phyloP scores from a whole-genome alignment of 805 yeast species.

The Torulaspora maleeae region DNA sequence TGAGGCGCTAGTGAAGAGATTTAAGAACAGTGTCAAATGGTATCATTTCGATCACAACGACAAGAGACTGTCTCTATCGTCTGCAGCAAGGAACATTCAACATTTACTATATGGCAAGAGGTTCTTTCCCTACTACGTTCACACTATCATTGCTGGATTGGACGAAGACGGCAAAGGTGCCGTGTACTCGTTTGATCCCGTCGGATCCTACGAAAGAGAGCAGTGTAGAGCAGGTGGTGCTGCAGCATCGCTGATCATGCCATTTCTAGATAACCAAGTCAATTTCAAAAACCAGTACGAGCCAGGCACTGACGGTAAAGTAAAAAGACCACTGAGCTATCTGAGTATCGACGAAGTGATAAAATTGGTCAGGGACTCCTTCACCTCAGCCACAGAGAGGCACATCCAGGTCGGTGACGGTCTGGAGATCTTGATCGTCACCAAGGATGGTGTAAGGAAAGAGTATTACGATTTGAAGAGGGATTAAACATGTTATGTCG shows the following conservation, averaged over 20 bases:
- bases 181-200: conserved; percentile 94
- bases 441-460: conserved; percentile 85
- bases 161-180: conserved; percentile 87
- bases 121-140: conserved; percentile 94
- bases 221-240: conserved; percentile 98
- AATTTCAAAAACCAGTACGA: conserved; percentile 89
- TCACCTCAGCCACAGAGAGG: conserved; percentile 94
- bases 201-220: conserved; percentile 95
- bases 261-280: conserved; percentile 95
- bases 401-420: conserved; percentile 99
- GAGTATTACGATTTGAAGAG: conserved; percentile 84
- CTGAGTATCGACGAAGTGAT: conserved; percentile 80
- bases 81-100: conserved; percentile 89
- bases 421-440: conserved; percentile 81
- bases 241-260: conserved; percentile 93
- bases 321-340: conserved; percentile 56
- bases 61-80: conserved; percentile 57
- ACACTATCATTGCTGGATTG: conserved; percentile 89
- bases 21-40: conserved; percentile 70
- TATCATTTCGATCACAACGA: conserved; percentile 82
- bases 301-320: conserved; percentile 68
- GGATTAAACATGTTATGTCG: conserved; percentile 45
- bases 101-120: conserved; percentile 88
- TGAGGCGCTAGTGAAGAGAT: conserved; percentile 70
- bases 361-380: conserved; percentile 86